A percentile compares a stretch with the other conserved stretches of the same genome.
phyloP scores from a whole-genome alignment of 2,329 filamentous ascomycete species.

The Tolypocladium amazonense region DNA sequence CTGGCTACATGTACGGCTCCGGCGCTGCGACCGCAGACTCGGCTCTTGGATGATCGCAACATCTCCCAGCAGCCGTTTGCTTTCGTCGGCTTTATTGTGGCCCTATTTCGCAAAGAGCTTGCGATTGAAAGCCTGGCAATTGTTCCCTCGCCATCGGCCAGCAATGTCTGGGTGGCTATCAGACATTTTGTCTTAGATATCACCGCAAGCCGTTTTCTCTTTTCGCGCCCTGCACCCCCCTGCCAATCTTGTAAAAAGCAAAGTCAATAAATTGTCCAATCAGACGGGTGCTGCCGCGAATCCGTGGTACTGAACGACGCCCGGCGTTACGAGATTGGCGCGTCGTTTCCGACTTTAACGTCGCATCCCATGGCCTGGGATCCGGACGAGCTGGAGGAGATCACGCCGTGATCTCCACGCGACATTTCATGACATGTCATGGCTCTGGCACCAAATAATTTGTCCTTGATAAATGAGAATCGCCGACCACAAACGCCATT shows the following conservation, averaged over 20 bases:
- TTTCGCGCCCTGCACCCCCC: neutral
- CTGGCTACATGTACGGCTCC: neutral
- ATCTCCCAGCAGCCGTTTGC: neutral
- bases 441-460: too few species aligned
- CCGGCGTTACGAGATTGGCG: neutral
- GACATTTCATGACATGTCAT: neutral
- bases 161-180: neutral
- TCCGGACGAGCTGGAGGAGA: neutral
- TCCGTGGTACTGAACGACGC: neutral
- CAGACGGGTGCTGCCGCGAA: neutral
- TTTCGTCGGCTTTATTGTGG: neutral
- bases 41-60: neutral
- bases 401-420: neutral
- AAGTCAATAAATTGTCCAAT: neutral
- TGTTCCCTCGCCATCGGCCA: neutral
- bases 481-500: neutral
- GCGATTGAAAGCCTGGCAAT: neutral
- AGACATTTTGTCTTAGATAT: neutral
- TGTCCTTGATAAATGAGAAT: neutral
- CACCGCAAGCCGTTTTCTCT: neutral
- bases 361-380: neutral
- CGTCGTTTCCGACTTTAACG: neutral
- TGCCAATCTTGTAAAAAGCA: neutral
- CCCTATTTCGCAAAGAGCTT: neutral
- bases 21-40: neutral